A percentile compares a stretch with the other conserved stretches of the same genome.
Conservation (phyloP, 2,329 filamentous ascomycete species). For the Colletotrichum acutatum region DNA sequence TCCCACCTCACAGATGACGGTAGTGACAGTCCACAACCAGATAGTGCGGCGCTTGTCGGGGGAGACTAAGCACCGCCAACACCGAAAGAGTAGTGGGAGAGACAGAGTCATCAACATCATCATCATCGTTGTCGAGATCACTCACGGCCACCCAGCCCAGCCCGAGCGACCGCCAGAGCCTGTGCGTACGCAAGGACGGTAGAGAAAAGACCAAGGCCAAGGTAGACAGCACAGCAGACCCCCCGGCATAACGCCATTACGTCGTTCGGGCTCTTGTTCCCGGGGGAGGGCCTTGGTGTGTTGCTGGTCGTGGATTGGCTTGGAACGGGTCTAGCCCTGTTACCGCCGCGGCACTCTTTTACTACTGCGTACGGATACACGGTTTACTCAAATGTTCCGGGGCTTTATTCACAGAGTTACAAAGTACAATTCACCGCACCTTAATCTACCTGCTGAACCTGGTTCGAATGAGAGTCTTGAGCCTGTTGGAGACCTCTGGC, state of each 20-base stretch:
- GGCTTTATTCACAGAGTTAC: neutral
- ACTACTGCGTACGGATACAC: too few species aligned
- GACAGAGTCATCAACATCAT: constrained; percentile 23
- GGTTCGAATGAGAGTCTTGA: too few species aligned
- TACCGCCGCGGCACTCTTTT: neutral
- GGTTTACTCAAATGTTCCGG: neutral
- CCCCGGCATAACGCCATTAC: constrained; percentile 32
- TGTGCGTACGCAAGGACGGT: constrained; percentile 1
- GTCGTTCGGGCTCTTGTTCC: constrained; percentile 27
- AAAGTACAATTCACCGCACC: neutral
- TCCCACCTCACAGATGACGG: neutral
- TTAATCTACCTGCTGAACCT: neutral
- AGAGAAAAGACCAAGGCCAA: neutral
- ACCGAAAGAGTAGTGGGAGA: neutral
- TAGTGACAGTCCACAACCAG: neutral
- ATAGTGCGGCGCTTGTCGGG: constrained; percentile 3
- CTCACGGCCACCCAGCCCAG: constrained; percentile 5
- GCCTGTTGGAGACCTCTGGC: neutral
- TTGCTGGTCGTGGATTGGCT: neutral
- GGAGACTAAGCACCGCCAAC: constrained; percentile 3
- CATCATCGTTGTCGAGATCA: constrained; percentile 17
- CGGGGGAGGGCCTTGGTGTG: constrained; percentile 7
- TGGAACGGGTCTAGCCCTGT: neutral
- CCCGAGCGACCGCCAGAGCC: neutral
- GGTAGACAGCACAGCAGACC: neutral